A percentile compares a stretch with the other conserved stretches of the same genome.
Evolutionary conservation across 2,329 filamentous ascomycete genomes (phyloP).

Genomic region (Colletotrichum sidae): DNA sequence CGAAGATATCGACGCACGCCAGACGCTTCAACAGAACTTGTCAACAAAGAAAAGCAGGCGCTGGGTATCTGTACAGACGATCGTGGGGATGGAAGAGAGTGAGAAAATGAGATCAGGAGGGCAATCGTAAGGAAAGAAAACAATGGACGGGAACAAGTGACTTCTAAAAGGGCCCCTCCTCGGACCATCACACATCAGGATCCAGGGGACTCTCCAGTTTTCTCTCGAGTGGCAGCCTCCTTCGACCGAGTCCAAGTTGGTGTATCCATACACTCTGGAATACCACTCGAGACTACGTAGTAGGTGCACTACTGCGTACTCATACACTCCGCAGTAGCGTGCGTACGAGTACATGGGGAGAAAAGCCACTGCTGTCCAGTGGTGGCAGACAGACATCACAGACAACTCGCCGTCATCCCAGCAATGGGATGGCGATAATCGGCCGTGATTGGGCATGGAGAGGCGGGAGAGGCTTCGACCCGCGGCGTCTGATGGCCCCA

Average conservation of each 20-base stretch:
- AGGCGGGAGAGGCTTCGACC: slow-evolving; percentile 16
- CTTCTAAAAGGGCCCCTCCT: slow-evolving; percentile 20
- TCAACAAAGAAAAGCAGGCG: background rate
- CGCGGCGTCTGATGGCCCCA: background rate
- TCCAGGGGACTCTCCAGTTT: too few species aligned
- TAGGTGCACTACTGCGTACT: too few species aligned
- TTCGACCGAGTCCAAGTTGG: too few species aligned
- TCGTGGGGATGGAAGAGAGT: background rate
- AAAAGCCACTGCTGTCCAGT: background rate
- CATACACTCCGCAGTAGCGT: too few species aligned
- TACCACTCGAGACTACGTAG: too few species aligned
- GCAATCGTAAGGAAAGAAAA: slow-evolving; percentile 4
- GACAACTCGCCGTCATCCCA: slow-evolving; percentile 7
- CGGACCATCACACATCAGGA: slow-evolving; percentile 10
- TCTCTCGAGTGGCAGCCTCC: too few species aligned
- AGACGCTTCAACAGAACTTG: too few species aligned
- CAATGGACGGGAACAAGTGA: slow-evolving; percentile 9
- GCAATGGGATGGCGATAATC: background rate
- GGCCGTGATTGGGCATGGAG: slow-evolving; percentile 16
- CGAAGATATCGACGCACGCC: background rate
- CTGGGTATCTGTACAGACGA: background rate
- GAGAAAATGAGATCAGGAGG: background rate
- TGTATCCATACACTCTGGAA: too few species aligned
- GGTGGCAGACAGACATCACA: background rate
- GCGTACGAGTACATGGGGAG: too few species aligned